These are phyloP conservation scores for Phytopythium chamaehyphon DNA, from an alignment of 352 stramenopile genomes.

Conservation along the genomic window DNA sequence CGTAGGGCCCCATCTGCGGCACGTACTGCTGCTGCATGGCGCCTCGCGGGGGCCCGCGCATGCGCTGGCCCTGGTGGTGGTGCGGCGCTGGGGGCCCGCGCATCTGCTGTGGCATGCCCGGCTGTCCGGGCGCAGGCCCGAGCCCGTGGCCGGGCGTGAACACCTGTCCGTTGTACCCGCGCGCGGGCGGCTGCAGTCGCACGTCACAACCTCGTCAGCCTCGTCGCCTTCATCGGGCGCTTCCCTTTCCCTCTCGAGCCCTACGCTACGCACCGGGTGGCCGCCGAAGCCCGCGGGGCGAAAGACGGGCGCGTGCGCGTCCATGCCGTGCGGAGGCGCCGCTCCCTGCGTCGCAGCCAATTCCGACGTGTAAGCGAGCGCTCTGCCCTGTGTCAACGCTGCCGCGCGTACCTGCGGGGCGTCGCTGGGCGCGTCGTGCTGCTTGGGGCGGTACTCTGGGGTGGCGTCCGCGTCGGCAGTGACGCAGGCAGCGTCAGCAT, in stretches of 20 bases:
- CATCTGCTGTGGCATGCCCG: constrained; percentile 43
- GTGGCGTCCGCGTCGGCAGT: neutral
- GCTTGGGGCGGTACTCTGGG: constrained; percentile 42
- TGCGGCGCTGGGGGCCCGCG: constrained; percentile 27
- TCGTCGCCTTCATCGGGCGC: no score
- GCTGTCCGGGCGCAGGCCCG: constrained; percentile 15
- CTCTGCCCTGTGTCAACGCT: no score
- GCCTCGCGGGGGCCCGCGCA: constrained; percentile 32
- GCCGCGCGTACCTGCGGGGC: constrained; percentile 21
- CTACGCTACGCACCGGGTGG: constrained; percentile 32
- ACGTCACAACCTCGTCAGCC: neutral
- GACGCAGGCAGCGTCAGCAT: neutral
- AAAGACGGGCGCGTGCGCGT: constrained; percentile 33
- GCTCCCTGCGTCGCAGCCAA: neutral
- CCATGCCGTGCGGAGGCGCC: constrained; percentile 26
- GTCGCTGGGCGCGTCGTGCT: constrained; percentile 19
- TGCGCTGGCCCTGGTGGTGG: constrained; percentile 29
- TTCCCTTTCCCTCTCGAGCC: no score
- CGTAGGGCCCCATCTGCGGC: constrained; percentile 19
- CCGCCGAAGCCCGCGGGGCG: constrained; percentile 37
- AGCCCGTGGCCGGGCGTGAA: constrained; percentile 24
- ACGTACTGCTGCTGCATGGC: constrained; percentile 25
- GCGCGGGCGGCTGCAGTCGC: constrained; percentile 15
- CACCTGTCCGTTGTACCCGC: constrained; percentile 40
- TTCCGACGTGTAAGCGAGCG: no score